Base-by-base conservation (phyloP, 192 early-diverging fungal genomes). In the Linnemannia elongata region DNA sequence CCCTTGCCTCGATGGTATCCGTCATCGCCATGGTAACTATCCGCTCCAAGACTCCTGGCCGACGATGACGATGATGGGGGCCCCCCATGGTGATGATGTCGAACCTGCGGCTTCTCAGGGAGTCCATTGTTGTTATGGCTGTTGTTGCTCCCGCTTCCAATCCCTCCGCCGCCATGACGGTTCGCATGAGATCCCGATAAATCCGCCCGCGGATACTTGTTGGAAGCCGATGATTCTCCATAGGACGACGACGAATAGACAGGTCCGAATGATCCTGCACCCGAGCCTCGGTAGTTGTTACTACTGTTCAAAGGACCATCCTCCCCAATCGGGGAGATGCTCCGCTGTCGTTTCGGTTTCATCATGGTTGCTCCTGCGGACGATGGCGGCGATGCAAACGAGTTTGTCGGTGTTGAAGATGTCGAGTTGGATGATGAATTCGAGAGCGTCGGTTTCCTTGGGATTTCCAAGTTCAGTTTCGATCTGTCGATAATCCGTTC, bases 121-220 rank as follows among this genome's bases (percentile, higher is more conserved):
- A 85, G 42, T 44, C 54, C 68, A 54, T 78, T 77, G 54, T 13
- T 63, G 8, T 27, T 38, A 33, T 63, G 55, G 57, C 12, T 81
- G 12, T 20, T 66, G 22, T 41, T 77, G 44, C 71, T 60, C 49
- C 47, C 47, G 5, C 47, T 49, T 13, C 49, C 49, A 18, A 17
- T 18, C 49, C 49, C 49, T 17, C 15, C 18, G 33, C 22, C 68
- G 39, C 60, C 79, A 42, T n/a, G 49, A 45, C 66, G 75, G 22
- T 75, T 49, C 12, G 74, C n/a, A 66, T 85, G 74, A 1, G 74
- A 73, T 72, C 63, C 77, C 55, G 47, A 49, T 35, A 79, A 76
- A 75, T 85, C 78, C 83, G 83, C 83, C 83, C 83, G 78, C 78
- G 83, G 83, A 85, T 80, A 78, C 74, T 85, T 85, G 35, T 69